Conservation (phyloP, 768 basidiomycete species). For the Naganishia antarctica region DNA sequence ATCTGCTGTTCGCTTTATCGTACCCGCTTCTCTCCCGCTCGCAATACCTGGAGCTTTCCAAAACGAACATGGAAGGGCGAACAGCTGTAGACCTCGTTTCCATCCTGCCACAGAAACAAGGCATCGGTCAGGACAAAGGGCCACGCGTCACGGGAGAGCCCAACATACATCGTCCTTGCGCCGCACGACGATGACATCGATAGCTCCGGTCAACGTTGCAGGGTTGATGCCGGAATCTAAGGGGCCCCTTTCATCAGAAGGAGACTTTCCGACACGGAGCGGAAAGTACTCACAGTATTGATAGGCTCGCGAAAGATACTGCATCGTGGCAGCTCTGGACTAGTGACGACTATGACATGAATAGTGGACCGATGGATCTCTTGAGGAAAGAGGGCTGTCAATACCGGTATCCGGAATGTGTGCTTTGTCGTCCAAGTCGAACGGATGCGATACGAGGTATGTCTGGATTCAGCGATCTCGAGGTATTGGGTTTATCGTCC, state of each 20-base stretch:
- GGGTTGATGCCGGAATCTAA: slow-evolving; percentile 67
- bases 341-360: slow-evolving; percentile 8
- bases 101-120: slow-evolving; percentile 25
- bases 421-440: not conserved
- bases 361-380: not conserved
- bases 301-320: slow-evolving; percentile 51
- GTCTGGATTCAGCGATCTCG: not conserved
- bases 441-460: not conserved
- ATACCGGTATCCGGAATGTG: no score
- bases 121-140: not conserved
- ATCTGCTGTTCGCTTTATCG: slow-evolving; percentile 30
- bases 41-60: slow-evolving; percentile 91
- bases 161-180: slow-evolving; percentile 56
- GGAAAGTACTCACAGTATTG: slow-evolving; percentile 45
- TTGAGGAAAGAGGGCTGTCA: no score
- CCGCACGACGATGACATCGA: slow-evolving; percentile 95
- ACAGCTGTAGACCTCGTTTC: slow-evolving; percentile 58
- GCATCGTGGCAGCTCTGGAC: slow-evolving; percentile 33
- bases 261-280: no score
- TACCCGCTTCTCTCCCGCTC: slow-evolving; percentile 90
- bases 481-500: no score
- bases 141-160: not conserved
- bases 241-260: not conserved
- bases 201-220: slow-evolving; percentile 92
- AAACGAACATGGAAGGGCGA: slow-evolving; percentile 97